Percentiles rank a stretch among this genome's conserved stretches.
Evolutionary conservation across 257 asterid species (phyloP).

Genomic region (Verbascum thapsus): DNA sequence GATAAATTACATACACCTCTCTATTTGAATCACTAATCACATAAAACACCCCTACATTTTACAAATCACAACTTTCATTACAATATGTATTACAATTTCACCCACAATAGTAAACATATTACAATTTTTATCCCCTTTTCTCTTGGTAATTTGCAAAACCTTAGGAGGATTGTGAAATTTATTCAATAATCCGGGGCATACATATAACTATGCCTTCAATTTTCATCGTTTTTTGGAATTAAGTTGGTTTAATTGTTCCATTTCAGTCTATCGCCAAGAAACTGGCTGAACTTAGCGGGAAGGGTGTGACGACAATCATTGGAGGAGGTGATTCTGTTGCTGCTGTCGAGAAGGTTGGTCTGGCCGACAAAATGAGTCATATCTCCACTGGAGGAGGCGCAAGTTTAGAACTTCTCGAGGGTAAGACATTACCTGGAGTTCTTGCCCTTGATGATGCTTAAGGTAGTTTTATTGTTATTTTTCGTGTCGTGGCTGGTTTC

Average conservation of each 20-base stretch:
- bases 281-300: slow-evolving; percentile 45
- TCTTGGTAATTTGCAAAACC: too few relatives aligned
- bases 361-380: slow-evolving; percentile 49
- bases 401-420: slow-evolving; percentile 55
- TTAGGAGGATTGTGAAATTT: too few relatives aligned
- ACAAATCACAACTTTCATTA: too few relatives aligned
- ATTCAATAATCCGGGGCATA: too few relatives aligned
- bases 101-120: too few relatives aligned
- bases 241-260: slow-evolving; percentile 7
- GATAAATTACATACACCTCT: too few relatives aligned
- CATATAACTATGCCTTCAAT: too few relatives aligned
- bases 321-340: slow-evolving; percentile 59
- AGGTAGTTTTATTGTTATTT: background rate
- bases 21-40: too few relatives aligned
- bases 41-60: too few relatives aligned
- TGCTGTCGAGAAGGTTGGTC: slow-evolving; percentile 53
- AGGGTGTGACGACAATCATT: slow-evolving; percentile 49
- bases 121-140: too few relatives aligned
- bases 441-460: slow-evolving; percentile 44
- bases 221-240: background rate
- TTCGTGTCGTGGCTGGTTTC: slow-evolving; percentile 3
- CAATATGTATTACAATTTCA: too few relatives aligned
- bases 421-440: slow-evolving; percentile 49
- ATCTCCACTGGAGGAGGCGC: slow-evolving; percentile 58
- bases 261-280: slow-evolving; percentile 46